Base-by-base conservation (phyloP, 2,329 filamentous ascomycete genomes). In the Fusarium annulatum region DNA sequence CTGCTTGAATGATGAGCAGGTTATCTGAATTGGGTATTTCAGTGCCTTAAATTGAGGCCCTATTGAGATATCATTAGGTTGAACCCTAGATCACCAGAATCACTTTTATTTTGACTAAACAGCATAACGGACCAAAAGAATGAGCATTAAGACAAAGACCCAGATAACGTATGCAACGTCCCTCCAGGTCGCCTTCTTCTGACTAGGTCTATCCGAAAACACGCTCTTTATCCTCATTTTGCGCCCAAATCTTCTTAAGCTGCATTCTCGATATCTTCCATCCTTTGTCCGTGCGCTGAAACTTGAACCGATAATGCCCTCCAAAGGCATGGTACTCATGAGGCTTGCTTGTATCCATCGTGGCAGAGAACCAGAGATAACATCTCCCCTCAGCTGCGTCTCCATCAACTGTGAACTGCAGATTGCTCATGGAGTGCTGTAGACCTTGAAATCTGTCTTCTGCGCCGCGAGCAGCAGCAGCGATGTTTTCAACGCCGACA, bases 231-330 rank as follows among this genome's bases (percentile, higher is more conserved):
- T 51, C 48, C 16, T 51, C 48, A 14, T 51, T 51, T 6, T 51
- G 48, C 10, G 48, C 48, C 48, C 48, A 51, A 5, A 51, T 51
- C 48, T 51, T 51, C 30, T 51, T 51, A 7, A 51, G 48, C 48
- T 51, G 48, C 48, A 51, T 51, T 9, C 48, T 33, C 11, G 48
- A n/a, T 9, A 51, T 51, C 30, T 23, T 34, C 30, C 48, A 51
- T 51, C 48, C 48, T 21, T 23, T 23, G 2, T 23, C 30, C 2
- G 48, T 51, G 3, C 48, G n/a, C 30, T 34, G 21, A 15, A 51
- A 51, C 10, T 23, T 51, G 30, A 51, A 51, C 7, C 21, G 21
- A 14, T 51, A 51, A 7, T 34, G 21, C 9, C 48, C 48, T 15
- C 48, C 48, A 51, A 51, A 51, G 2, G 48, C 48, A 34, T 51